Conservation (phyloP, 2,329 filamentous ascomycete species). For the Scleromitrula shiraiana region DNA sequence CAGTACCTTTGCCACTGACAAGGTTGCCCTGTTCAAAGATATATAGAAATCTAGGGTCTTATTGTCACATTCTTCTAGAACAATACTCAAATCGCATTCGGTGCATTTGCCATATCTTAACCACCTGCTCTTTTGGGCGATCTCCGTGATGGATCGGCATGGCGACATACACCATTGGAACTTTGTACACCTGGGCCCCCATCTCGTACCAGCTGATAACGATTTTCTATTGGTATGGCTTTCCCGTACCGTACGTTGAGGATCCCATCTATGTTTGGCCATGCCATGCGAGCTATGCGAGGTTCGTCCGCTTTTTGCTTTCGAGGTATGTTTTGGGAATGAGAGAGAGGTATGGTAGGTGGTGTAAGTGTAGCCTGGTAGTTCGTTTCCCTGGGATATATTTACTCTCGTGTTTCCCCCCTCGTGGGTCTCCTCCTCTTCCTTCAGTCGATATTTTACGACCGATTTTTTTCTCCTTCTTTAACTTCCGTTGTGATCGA, state of each 20-base stretch:
- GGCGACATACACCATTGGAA: too few species aligned
- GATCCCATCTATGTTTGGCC: too few species aligned
- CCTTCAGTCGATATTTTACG: conserved; percentile 5
- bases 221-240: conserved; percentile 3
- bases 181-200: too few species aligned
- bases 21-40: neutral
- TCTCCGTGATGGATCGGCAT: conserved; percentile 1
- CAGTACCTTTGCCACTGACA: neutral
- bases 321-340: neutral
- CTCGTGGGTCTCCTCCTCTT: neutral
- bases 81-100: too few species aligned
- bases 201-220: conserved; percentile 8
- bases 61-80: conserved; percentile 8
- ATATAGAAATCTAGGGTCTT: conserved; percentile 9
- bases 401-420: conserved; percentile 9
- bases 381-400: neutral
- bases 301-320: neutral
- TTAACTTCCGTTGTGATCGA: conserved; percentile 1
- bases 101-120: too few species aligned
- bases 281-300: conserved; percentile 7
- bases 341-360: neutral
- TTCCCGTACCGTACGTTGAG: neutral
- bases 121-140: conserved; percentile 1
- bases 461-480: conserved; percentile 2
- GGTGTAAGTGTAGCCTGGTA: neutral